phyloP scores from a whole-genome alignment of 169 alveolate genomes.

The Plasmodium inui region DNA sequence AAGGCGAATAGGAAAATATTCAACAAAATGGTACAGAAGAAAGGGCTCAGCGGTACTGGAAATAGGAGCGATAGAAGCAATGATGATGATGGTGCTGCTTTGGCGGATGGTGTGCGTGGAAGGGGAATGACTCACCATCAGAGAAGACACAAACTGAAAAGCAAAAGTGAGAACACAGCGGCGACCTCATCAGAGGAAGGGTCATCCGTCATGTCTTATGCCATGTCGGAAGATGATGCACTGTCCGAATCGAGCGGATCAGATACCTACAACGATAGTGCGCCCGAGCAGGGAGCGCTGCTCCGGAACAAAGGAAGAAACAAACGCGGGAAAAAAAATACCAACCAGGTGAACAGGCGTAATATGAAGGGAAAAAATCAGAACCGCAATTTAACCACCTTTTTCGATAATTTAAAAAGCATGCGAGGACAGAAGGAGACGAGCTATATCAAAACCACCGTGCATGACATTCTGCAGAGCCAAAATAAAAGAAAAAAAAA shows the following conservation, averaged over 20 bases:
- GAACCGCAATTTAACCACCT: neutral
- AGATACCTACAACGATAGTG: neutral
- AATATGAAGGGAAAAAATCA: slow-evolving; percentile 12
- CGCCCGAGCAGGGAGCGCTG: neutral
- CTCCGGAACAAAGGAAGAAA: neutral
- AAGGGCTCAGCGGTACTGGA: neutral
- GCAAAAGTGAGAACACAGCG: neutral
- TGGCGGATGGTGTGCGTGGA: neutral
- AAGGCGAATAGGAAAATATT: slow-evolving; percentile 6
- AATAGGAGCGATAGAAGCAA: neutral
- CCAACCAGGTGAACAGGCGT: neutral
- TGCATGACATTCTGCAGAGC: slow-evolving; percentile 10
- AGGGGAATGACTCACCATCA: neutral
- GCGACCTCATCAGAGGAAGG: neutral
- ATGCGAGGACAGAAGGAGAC: slow-evolving; percentile 32
- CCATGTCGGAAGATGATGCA: neutral
- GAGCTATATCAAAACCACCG: neutral
- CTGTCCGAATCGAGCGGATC: neutral
- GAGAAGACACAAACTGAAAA: neutral
- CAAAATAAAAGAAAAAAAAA: neutral
- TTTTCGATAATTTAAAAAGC: slow-evolving; percentile 34
- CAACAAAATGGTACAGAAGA: neutral
- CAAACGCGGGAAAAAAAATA: neutral
- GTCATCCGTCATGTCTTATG: slow-evolving; percentile 3
- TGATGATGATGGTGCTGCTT: neutral